Base-by-base conservation (phyloP, 495 filamentous ascomycete species). In the Lentithecium fluviatile region DNA sequence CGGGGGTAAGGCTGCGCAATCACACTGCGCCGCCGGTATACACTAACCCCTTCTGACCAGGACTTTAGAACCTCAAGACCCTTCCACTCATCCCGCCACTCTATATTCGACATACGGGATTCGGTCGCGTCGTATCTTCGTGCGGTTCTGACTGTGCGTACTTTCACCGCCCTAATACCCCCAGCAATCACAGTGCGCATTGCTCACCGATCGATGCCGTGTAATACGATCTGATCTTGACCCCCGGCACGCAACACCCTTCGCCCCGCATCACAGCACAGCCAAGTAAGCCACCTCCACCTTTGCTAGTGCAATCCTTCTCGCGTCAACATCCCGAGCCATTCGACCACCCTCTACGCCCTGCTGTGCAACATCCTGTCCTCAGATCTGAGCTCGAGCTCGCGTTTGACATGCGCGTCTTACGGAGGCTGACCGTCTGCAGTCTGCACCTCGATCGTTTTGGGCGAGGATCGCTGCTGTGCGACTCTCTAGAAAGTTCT, bases 211-310 rank as follows among this genome's bases (percentile, higher is more conserved):
- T 43, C 40, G 15, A 5, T 20, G 40, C 19, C 13, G 40, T 43
- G 40, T 43, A 43, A 43, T 43, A 43, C 40, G 40, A 43, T 43
- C 40, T 43, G 40, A 43, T 43, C 40, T 43, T 20, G 13, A n/a
- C 40, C 40, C 29, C 3, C 19, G 6, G 40, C 40, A 43, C 40
- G 15, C 40, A 15, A 20, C 40, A 43, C 6, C 40, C 40, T 43
- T 3, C 13, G 29, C 29, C 29, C 29, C 29, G 29, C 29, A 32
- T 32, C 29, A 32, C 3, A 32, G 29, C 29, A 32, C 29, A 32
- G 29, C 29, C 29, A n/a, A 20, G 40, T n/a, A 20, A 20, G 40
- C 40, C 40, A 43, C 40, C 40, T 43, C 40, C 40, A 43, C 40
- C 19, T 43, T 43, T 43, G 13, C 40, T 43, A 43, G 40, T 20